A percentile compares a stretch with the other conserved stretches of the same genome.
These are phyloP conservation scores for Monosporascus sp. DNA, from an alignment of 2,329 filamentous ascomycete species.

Conservation along the genomic window DNA sequence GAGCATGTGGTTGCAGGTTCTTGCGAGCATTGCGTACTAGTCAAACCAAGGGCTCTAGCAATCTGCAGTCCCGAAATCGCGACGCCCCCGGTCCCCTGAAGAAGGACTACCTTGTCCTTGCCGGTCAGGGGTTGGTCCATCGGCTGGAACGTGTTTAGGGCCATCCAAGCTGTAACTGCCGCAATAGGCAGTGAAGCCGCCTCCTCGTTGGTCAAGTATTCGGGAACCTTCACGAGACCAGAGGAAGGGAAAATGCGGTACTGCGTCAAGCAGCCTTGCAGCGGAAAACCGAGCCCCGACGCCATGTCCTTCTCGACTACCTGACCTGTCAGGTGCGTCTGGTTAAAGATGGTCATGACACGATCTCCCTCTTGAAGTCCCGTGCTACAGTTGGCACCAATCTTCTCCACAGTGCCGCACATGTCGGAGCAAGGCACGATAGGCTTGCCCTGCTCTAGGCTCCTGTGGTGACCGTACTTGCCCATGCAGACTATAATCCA, in stretches of 20 bases:
- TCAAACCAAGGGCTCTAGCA: slow-evolving; percentile 46
- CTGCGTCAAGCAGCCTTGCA: slow-evolving; percentile 52
- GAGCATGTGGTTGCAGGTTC: not conserved
- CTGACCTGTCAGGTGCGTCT: slow-evolving; percentile 53
- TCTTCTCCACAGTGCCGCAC: slow-evolving; percentile 55
- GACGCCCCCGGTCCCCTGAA: slow-evolving; percentile 53
- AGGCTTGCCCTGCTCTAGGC: slow-evolving; percentile 33
- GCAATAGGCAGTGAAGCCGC: slow-evolving; percentile 58
- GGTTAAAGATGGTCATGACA: slow-evolving; percentile 63
- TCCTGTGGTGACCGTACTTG: slow-evolving; percentile 61
- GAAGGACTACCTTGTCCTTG: slow-evolving; percentile 39
- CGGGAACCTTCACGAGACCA: slow-evolving; percentile 52
- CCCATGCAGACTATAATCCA: slow-evolving; percentile 53
- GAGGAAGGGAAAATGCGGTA: slow-evolving; percentile 55
- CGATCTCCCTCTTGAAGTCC: slow-evolving; percentile 54
- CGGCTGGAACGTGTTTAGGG: slow-evolving; percentile 56
- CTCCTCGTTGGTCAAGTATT: slow-evolving; percentile 54
- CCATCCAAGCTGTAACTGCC: slow-evolving; percentile 61
- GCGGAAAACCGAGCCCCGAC: slow-evolving; percentile 56
- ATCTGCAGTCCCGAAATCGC: slow-evolving; percentile 48
- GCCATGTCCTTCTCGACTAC: slow-evolving; percentile 50
- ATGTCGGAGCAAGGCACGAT: slow-evolving; percentile 67
- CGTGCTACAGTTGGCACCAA: slow-evolving; percentile 38
- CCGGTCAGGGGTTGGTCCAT: slow-evolving; percentile 44
- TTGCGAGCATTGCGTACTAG: slow-evolving; percentile 27